phyloP scores from a whole-genome alignment of 768 basidiomycete species.

The Scleroderma citrinum region DNA sequence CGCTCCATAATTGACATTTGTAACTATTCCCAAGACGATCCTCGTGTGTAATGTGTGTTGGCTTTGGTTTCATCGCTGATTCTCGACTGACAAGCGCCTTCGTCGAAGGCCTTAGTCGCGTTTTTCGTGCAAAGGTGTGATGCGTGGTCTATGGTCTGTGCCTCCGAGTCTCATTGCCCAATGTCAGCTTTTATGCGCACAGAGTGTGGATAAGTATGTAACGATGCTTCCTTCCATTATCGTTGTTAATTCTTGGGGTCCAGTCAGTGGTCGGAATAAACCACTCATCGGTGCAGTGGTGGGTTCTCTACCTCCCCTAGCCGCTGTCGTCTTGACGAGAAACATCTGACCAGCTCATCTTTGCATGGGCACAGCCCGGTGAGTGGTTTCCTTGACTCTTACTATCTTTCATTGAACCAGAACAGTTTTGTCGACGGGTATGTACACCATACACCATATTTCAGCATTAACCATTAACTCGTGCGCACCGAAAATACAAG shows the following conservation, averaged over 20 bases:
- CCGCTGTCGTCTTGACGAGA: not conserved
- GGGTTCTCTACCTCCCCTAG: slow-evolving; percentile 10
- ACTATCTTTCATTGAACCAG: not conserved
- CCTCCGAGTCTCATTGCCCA: not conserved
- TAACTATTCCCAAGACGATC: slow-evolving; percentile 1
- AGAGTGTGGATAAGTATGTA: slow-evolving; percentile 23
- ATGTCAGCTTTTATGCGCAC: slow-evolving; percentile 19
- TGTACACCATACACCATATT: not conserved
- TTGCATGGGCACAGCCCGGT: slow-evolving; percentile 10
- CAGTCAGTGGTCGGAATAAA: slow-evolving; percentile 17
- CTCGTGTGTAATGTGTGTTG: slow-evolving; percentile 3
- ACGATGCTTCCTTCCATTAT: not conserved
- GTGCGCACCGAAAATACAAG: too few relatives aligned
- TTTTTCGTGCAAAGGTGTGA: slow-evolving; percentile 19
- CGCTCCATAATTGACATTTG: not conserved
- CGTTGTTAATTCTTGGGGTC: not conserved
- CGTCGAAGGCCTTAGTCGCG: slow-evolving; percentile 9
- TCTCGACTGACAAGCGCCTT: not conserved
- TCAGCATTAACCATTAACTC: not conserved
- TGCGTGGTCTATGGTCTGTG: not conserved
- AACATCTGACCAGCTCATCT: slow-evolving; percentile 2
- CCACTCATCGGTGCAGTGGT: slow-evolving; percentile 5
- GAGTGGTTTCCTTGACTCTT: not conserved
- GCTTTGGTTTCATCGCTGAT: not conserved
- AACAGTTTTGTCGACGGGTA: not conserved